Evolutionary conservation across 208 protist species (phyloP).

Genomic region (Leishmania martiniquensis): DNA sequence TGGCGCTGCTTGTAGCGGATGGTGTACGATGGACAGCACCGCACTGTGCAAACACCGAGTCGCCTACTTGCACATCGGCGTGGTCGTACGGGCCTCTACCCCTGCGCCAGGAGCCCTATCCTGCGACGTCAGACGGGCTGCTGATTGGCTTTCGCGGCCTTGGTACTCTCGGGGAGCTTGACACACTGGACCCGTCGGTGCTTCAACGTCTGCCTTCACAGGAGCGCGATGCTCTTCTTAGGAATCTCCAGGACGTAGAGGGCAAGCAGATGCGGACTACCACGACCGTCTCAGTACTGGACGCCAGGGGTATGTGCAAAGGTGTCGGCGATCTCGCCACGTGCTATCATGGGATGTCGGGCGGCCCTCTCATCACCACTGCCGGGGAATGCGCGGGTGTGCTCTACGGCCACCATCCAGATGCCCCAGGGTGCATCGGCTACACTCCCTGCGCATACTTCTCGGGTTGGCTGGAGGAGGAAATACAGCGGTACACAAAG

Average conservation of each 20-base stretch:
- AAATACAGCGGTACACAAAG: conserved; percentile 13
- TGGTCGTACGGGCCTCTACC: conserved; percentile 4
- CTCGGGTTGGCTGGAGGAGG: conserved; percentile 37
- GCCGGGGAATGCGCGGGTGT: conserved; percentile 51
- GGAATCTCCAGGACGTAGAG: conserved; percentile 57
- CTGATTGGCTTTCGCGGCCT: conserved; percentile 67
- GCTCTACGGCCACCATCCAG: conserved; percentile 73
- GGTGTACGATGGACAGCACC: not conserved
- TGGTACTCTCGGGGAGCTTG: conserved; percentile 64
- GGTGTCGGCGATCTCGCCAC: conserved; percentile 25
- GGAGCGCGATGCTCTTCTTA: conserved; percentile 58
- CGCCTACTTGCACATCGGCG: not conserved
- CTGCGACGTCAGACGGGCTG: conserved; percentile 5
- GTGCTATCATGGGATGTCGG: conserved; percentile 88
- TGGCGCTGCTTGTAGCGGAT: conserved; percentile 50
- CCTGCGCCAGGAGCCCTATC: conserved; percentile 14
- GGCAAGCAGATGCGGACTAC: conserved; percentile 50
- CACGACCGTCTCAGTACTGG: conserved; percentile 43
- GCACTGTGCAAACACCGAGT: not conserved
- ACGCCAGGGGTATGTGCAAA: conserved; percentile 58
- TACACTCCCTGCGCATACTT: conserved; percentile 60
- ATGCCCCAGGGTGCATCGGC: conserved; percentile 44
- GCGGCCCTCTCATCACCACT: conserved; percentile 52
- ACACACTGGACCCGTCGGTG: conserved; percentile 77
- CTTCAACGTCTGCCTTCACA: conserved; percentile 47